Base-by-base conservation (phyloP, 495 filamentous ascomycete species). In the Aspergillus egyptiacus region DNA sequence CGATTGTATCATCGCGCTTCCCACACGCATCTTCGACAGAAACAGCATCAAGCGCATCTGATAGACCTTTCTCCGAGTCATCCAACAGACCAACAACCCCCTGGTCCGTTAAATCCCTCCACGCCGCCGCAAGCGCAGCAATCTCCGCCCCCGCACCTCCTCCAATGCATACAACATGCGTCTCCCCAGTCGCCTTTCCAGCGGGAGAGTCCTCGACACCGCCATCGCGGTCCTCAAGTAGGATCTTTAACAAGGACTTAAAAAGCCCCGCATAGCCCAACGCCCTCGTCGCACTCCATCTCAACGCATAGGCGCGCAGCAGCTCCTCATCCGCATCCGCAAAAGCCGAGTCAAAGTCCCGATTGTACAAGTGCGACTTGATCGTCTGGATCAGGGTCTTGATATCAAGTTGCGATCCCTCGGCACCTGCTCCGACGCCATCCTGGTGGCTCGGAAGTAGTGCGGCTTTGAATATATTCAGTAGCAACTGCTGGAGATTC, bases 71-170 rank as follows among this genome's bases (percentile, higher is more conserved):
- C 17, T 35, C 6, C 7, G n/a, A n/a, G n/a, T n/a, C n/a, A n/a
- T 15, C 14, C 30, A n/a, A n/a, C n/a, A n/a, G n/a, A n/a, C 43
- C 32, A 47, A 32, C 15, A 7, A 37, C 34, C 2, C 42, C 41
- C 14, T 43, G 42, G 18, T 57, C 44, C n/a, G 61, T 43, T 23
- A 77, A 46, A 39, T 69, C 64, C 48, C 69, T 68, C 56, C 86
- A 68, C 48, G 79, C 80, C 15, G 76, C 85, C 7, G 76, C 89
- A 19, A 91, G 68, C 25, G 85, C 89, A 19, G 86, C 82, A 28
- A 90, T 70, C 67, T 98, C 93, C 11, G 90, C 90, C 0, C 84
- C 84, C 1, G 89, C 89, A 28, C 89, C 89, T 31, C 89, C 93
- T 32, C 93, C 93, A 58, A 97, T 77, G 56, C 81, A 86, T 11